Evolutionary conservation across 192 early-diverging fungal species (phyloP), one percentile per base, ranked within the genome.

Genomic region (Rhizoclosmatium globosum): DNA sequence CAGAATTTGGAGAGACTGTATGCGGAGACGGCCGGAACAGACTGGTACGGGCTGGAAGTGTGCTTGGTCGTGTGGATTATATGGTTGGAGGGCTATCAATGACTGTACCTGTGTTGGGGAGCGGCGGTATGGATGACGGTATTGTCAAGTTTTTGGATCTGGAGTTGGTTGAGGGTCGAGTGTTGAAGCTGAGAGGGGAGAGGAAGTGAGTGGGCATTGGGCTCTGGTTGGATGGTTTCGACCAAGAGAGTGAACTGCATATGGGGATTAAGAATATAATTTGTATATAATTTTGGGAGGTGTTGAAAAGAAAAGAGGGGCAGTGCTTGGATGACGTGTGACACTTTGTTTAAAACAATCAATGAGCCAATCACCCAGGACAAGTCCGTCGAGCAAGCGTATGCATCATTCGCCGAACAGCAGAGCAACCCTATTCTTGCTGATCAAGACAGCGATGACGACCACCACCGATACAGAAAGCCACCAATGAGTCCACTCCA

Each of bases 131-230:
- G 43, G 41, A 4, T 2, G 47, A 38, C 13, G 76, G 38, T 2
- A 21, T 70, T 19, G 6, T 79, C 31, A 4, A 38, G 38, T 79
- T 79, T 62, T 46, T 79, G 56, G 67, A 69, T 2, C 31, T 79
- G n/a, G 68, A 79, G 38, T 72, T 69, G 77, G 77, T 79, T 7
- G 77, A 61, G 23, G 77, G 77, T 9, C 15, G 42, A 17, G 68
- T 79, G 6, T 69, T 6, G 60, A 39, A 21, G 19, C 38, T 58
- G 77, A 69, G 44, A 48, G 9, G 0, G 68, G 77, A 7, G 53
- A 57, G n/a, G 77, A 79, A 43, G 56, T 79, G 68, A 79, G 77
- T 59, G 77, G 71, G 21, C 77, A 79, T 79, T 79, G 68, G 67
- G 50, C 77, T 17, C 9, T 79, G 21, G 4, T 71, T 3, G 77